A percentile compares a stretch with the other conserved stretches of the same genome.
Evolutionary conservation across 1,139 yeast genomes (phyloP).

Genomic region (Candida freyschussii): DNA sequence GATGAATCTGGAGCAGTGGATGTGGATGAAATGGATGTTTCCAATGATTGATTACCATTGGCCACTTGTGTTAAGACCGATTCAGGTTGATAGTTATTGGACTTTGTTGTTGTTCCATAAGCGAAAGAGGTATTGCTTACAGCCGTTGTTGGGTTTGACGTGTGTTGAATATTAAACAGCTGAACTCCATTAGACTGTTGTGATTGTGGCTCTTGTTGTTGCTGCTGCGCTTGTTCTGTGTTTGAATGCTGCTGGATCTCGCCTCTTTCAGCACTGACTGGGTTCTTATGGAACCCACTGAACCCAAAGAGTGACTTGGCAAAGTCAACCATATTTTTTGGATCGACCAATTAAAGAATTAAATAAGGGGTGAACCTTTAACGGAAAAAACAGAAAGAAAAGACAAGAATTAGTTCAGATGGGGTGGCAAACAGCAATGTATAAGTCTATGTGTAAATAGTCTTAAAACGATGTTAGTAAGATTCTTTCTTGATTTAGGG

Average conservation of each 20-base stretch:
- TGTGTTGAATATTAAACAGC: slow-evolving; percentile 33
- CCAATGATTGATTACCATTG: too few relatives aligned
- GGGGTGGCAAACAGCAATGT: too few relatives aligned
- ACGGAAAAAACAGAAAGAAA: too few relatives aligned
- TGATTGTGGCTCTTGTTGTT: slow-evolving; percentile 8
- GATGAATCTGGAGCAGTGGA: neutral
- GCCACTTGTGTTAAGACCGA: slow-evolving; percentile 29
- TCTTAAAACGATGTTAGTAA: too few relatives aligned
- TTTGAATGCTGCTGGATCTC: slow-evolving; percentile 4
- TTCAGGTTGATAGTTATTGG: slow-evolving; percentile 29
- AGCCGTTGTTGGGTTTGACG: slow-evolving; percentile 62
- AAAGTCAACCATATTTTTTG: slow-evolving; percentile 69
- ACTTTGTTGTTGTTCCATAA: slow-evolving; percentile 63
- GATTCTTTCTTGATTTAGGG: too few relatives aligned
- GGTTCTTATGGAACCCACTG: slow-evolving; percentile 38
- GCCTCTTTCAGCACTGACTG: slow-evolving; percentile 11
- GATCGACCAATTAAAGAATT: too few relatives aligned
- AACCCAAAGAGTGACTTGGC: slow-evolving; percentile 59
- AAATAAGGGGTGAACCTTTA: too few relatives aligned
- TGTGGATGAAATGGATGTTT: slow-evolving; percentile 5
- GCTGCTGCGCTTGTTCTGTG: slow-evolving; percentile 6
- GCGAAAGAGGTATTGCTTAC: slow-evolving; percentile 57
- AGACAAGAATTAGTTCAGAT: too few relatives aligned
- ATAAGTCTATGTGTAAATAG: too few relatives aligned
- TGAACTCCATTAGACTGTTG: slow-evolving; percentile 8